phyloP scores from a whole-genome alignment of 345 rosid genomes.

The Physaria fendleri region DNA sequence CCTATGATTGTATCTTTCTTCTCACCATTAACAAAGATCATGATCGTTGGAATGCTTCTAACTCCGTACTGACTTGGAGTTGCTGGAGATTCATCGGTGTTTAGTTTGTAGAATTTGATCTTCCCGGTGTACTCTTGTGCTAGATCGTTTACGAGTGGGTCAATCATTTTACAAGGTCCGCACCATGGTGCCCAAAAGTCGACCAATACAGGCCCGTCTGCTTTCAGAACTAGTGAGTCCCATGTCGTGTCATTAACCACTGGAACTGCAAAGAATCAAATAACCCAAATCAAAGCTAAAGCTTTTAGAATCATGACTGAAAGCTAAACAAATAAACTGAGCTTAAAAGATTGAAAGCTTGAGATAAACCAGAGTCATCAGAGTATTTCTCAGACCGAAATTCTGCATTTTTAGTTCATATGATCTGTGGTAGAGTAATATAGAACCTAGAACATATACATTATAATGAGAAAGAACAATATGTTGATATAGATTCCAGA shows the following conservation, averaged over 20 bases:
- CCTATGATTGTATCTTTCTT: slow-evolving; percentile 54
- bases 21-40: slow-evolving; percentile 51
- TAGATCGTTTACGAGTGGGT: slow-evolving; percentile 47
- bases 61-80: slow-evolving; percentile 41
- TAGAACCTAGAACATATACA: no score
- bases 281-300: background rate
- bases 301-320: background rate
- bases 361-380: background rate
- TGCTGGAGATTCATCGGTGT: slow-evolving; percentile 48
- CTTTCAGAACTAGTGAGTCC: slow-evolving; percentile 47
- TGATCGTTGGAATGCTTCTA: slow-evolving; percentile 55
- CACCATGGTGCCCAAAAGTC: slow-evolving; percentile 70
- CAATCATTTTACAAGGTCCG: slow-evolving; percentile 57
- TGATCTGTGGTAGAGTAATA: no score
- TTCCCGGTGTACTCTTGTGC: slow-evolving; percentile 47
- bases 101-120: slow-evolving; percentile 43
- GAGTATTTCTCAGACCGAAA: no score
- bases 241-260: slow-evolving; percentile 44
- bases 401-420: no score
- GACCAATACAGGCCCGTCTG: slow-evolving; percentile 53
- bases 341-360: background rate
- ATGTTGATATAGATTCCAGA: no score
- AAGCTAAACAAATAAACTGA: background rate
- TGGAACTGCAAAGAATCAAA: slow-evolving; percentile 36
- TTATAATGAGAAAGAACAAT: no score